Conservation (phyloP, 2,329 filamentous ascomycete species). For the Didymella segeticola region DNA sequence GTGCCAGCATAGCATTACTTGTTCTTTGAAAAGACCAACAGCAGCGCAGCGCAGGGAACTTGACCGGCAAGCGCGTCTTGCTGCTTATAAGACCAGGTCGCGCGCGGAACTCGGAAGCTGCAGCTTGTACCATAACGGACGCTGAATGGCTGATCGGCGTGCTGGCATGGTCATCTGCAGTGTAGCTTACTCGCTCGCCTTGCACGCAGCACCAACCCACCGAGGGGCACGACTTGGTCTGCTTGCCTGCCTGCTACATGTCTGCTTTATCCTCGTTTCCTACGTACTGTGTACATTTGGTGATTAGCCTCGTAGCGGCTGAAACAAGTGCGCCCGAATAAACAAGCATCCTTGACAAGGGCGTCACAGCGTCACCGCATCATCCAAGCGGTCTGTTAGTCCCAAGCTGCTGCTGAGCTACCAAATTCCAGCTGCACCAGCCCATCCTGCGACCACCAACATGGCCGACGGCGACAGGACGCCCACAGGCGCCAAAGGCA, state of each 20-base stretch:
- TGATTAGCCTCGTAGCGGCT: slow-evolving; percentile 16
- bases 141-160: slow-evolving; percentile 12
- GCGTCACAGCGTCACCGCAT: slow-evolving; percentile 15
- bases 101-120: slow-evolving; percentile 10
- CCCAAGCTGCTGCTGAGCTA: background rate
- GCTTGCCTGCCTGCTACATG: slow-evolving; percentile 14
- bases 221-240: slow-evolving; percentile 20
- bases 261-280: slow-evolving; percentile 7
- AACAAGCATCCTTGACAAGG: slow-evolving; percentile 16
- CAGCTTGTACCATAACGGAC: slow-evolving; percentile 2
- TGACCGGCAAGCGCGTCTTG: background rate
- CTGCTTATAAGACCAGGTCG: slow-evolving; percentile 9
- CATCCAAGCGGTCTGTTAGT: slow-evolving; percentile 12
- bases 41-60: background rate
- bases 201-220: slow-evolving; percentile 20
- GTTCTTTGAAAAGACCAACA: too few species aligned
- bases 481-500: slow-evolving; percentile 32
- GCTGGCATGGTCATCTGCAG: slow-evolving; percentile 32
- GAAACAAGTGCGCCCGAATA: slow-evolving; percentile 25
- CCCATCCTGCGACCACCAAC: slow-evolving; percentile 13
- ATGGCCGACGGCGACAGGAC: slow-evolving; percentile 44
- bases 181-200: slow-evolving; percentile 21
- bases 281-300: too few species aligned
- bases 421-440: slow-evolving; percentile 17
- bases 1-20: background rate